Percentiles rank a stretch among this genome's conserved stretches.
phyloP scores from a whole-genome alignment of 441 rosid genomes.

The Raphanus hybrid region DNA sequence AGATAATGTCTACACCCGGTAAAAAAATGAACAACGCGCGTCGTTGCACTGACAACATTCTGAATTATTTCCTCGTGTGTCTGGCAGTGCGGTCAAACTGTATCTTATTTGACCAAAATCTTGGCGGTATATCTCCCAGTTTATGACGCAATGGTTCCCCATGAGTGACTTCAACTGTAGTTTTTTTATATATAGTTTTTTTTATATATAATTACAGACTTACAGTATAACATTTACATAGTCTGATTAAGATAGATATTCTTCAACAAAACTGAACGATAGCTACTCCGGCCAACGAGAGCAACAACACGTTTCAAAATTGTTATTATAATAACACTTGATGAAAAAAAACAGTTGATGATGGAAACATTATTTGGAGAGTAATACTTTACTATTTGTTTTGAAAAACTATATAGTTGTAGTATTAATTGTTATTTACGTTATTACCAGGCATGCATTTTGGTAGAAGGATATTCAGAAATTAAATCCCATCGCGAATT shows the following conservation, averaged over 20 bases:
- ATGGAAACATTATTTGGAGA: too few species aligned
- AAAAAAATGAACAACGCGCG: conserved; percentile 5
- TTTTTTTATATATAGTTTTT: not conserved
- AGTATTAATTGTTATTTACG: not conserved
- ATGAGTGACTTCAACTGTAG: conserved; percentile 18
- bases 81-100: conserved; percentile 33
- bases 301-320: not conserved
- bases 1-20: not conserved
- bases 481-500: not conserved
- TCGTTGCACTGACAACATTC: conserved; percentile 29
- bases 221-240: not conserved
- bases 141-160: conserved; percentile 24
- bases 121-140: conserved; percentile 9
- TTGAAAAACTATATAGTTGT: too few species aligned
- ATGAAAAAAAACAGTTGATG: not conserved
- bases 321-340: not conserved
- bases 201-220: not conserved
- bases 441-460: not conserved
- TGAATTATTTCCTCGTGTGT: conserved; percentile 19
- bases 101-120: conserved; percentile 27
- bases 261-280: not conserved
- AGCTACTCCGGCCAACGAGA: not conserved
- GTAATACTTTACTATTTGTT: too few species aligned
- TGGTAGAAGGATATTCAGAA: not conserved
- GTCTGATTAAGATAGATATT: not conserved